phyloP scores from a whole-genome alignment of 805 yeast species.

The Schwanniomyces vanrijiae region DNA sequence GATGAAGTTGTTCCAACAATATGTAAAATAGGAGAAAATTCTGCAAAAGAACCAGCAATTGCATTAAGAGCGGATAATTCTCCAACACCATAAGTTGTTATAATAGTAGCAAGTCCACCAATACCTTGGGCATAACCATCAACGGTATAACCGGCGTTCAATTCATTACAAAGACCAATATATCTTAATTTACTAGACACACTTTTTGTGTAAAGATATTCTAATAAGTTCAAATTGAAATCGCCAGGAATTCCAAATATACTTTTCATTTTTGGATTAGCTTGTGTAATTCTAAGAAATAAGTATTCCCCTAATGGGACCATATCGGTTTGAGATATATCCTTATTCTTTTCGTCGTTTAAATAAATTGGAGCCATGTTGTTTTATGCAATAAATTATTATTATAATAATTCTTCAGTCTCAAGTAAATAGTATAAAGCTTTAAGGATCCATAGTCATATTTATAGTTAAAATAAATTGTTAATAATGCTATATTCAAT shows the following conservation, averaged over 20 bases:
- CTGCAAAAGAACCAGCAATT: conserved; percentile 79
- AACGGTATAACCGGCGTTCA: conserved; percentile 86
- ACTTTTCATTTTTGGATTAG: conserved; percentile 50
- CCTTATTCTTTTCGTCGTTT: neutral
- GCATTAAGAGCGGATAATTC: conserved; percentile 85
- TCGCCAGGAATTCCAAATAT: conserved; percentile 83
- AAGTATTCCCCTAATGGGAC: conserved; percentile 66
- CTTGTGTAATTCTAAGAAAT: conserved; percentile 53
- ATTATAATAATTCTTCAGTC: neutral
- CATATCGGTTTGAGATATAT: conserved; percentile 5
- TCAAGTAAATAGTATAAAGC: neutral
- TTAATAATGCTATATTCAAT: neutral
- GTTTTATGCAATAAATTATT: neutral
- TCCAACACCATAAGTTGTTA: conserved; percentile 87
- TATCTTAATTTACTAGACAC: conserved; percentile 51
- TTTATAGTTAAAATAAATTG: neutral
- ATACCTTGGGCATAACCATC: conserved; percentile 79
- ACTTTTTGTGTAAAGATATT: conserved; percentile 54
- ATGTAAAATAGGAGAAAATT: conserved; percentile 75
- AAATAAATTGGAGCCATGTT: neutral
- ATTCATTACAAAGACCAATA: conserved; percentile 86
- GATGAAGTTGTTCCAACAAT: conserved; percentile 67
- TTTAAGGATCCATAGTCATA: neutral
- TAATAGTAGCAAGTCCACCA: conserved; percentile 57
- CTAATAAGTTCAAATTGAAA: conserved; percentile 66